Conservation (phyloP, 2,329 filamentous ascomycete genomes). For the Xylaria sp. region DNA sequence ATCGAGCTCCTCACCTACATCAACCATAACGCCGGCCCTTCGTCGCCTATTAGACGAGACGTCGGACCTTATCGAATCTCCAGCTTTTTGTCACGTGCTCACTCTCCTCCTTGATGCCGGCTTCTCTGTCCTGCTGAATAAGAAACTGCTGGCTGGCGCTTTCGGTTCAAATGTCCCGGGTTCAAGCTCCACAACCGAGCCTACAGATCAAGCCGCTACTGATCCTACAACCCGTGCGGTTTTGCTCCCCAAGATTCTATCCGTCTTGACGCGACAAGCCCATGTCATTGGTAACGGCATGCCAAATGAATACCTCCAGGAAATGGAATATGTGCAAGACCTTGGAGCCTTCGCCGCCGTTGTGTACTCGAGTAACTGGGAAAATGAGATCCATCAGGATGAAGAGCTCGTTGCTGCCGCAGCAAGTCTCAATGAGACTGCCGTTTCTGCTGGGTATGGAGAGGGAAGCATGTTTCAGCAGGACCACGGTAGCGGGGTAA, state of each 20-base stretch:
- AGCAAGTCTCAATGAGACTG: slow-evolving; percentile 30
- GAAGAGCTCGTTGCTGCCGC: slow-evolving; percentile 46
- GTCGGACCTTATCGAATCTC: slow-evolving; percentile 93
- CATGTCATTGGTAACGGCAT: slow-evolving; percentile 86
- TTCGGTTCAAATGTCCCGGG: slow-evolving; percentile 63
- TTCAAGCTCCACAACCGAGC: slow-evolving; percentile 50
- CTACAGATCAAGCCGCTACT: slow-evolving; percentile 9
- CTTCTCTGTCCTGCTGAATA: slow-evolving; percentile 85
- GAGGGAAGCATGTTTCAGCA: slow-evolving; percentile 26
- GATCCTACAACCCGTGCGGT: slow-evolving; percentile 48
- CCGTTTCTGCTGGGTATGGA: slow-evolving; percentile 18
- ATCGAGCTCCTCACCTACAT: slow-evolving; percentile 43
- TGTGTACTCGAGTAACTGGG: slow-evolving; percentile 87
- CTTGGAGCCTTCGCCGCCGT: slow-evolving; percentile 87
- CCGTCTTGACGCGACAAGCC: slow-evolving; percentile 89
- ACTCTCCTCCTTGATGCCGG: slow-evolving; percentile 86
- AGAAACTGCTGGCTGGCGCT: slow-evolving; percentile 80
- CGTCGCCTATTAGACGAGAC: slow-evolving; percentile 93
- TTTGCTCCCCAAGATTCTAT: slow-evolving; percentile 86
- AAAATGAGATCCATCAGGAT: slow-evolving; percentile 69
- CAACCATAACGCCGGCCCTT: slow-evolving; percentile 65
- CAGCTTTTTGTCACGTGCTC: slow-evolving; percentile 87
- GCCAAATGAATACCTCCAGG: slow-evolving; percentile 76
- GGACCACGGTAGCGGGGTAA: slow-evolving; percentile 33
- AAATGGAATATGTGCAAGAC: slow-evolving; percentile 80